Base-by-base conservation (phyloP, 805 yeast species). In the Saccharomyces eubayanus region DNA sequence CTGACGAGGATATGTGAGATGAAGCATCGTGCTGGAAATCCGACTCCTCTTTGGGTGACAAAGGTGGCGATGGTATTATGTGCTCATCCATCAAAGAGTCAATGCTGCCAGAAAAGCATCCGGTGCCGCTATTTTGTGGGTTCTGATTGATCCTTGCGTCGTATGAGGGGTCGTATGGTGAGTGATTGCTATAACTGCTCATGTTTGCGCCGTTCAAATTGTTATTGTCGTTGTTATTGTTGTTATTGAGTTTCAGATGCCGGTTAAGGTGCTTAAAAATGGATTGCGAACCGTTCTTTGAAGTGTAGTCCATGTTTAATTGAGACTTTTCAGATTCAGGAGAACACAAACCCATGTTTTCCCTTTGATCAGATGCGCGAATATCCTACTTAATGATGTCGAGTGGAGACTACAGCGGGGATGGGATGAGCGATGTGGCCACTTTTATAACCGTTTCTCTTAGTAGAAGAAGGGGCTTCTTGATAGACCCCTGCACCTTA, bases 301-400 rank as follows among this genome's bases (percentile, higher is more conserved):
- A 57, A 46, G 11, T 54, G 47, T 52, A 53, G 21, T 51, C 31
- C 6, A 58, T 51, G 48, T 58, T 58, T 59, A 68, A 59, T 57
- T 68, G 69, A 20, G 63, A 61, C 51, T 66, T 65, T 57, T 68
- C 71, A 28, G 70, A 68, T 52, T 59, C 65, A 16, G 72, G 72
- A 12, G 72, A 66, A 55, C 62, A 61, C 51, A 66, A 55, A 53
- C 64, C 68, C 70, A 67, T 67, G n/a, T 36, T 40, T 49, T 27
- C 43, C 24, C 11, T 36, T 16, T 10, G 20, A 16, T n/a, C 16
- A 21, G 24, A 36, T 36, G 43, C 24, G 43, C 21, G 10, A 36
- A 36, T 36, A 36, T 36, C 11, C 43, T 36, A 16, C 16, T 36
- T 36, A 16, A 6, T 24, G 43, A 36, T 36, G 43, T 11, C 43